phyloP scores from a whole-genome alignment of 345 rosid genomes.

The Limnanthes douglasii region DNA sequence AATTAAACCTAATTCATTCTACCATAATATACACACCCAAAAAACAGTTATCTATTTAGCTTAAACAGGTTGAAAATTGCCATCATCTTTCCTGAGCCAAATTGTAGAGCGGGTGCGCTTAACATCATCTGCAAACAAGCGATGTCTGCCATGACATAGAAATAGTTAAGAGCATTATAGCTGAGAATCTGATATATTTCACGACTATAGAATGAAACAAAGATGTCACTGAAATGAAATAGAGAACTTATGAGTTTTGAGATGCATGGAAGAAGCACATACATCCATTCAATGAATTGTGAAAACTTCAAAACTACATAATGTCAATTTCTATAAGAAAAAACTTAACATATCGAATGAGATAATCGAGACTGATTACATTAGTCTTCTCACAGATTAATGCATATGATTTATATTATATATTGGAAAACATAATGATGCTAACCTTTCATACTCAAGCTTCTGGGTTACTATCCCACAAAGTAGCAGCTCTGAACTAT shows the following conservation, averaged over 20 bases:
- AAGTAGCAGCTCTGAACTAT: conserved; percentile 73
- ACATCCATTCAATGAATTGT: neutral
- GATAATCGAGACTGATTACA: neutral
- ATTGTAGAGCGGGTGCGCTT: conserved; percentile 57
- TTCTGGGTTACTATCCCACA: conserved; percentile 83
- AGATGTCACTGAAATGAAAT: neutral
- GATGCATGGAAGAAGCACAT: neutral
- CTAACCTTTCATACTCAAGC: conserved; percentile 83
- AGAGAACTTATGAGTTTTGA: neutral
- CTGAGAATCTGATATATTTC: no score
- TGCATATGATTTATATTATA: neutral
- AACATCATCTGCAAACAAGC: conserved; percentile 47
- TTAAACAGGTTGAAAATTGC: conserved; percentile 28
- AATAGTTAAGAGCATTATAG: conserved; percentile 4
- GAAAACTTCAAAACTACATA: neutral
- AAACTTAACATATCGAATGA: neutral
- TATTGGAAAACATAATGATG: neutral
- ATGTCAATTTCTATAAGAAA: neutral
- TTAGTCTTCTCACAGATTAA: neutral
- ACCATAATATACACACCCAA: no score
- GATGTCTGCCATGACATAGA: conserved; percentile 30
- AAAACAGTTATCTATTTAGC: no score
- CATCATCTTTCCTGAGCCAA: conserved; percentile 49
- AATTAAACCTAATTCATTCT: no score
- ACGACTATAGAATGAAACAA: neutral